Percentiles rank a stretch among this genome's conserved stretches.
phyloP scores from a whole-genome alignment of 2,329 filamentous ascomycete genomes.

The Arthrobotrys pseudoclavata region DNA sequence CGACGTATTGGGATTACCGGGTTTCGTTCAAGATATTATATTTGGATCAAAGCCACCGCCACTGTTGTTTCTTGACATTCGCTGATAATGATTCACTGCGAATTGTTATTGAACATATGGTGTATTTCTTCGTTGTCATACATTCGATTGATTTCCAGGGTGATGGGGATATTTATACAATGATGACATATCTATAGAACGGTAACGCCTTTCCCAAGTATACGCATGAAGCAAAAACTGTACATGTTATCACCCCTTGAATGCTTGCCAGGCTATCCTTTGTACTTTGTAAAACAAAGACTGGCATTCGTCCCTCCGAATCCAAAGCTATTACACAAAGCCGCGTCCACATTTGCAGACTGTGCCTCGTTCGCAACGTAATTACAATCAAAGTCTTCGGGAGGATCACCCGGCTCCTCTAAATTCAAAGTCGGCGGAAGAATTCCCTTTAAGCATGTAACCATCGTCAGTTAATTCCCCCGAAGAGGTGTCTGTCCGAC shows the following conservation, averaged over 20 bases:
- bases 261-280: too few species aligned
- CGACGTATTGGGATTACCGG: background rate
- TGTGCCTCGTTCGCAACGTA: slow-evolving; percentile 83
- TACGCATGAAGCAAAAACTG: too few species aligned
- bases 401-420: slow-evolving; percentile 71
- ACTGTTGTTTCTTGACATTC: background rate
- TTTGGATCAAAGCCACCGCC: background rate
- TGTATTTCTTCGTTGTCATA: background rate
- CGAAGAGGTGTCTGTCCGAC: background rate
- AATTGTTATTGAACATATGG: background rate
- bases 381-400: slow-evolving; percentile 81
- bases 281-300: slow-evolving; percentile 77
- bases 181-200: background rate
- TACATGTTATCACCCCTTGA: too few species aligned
- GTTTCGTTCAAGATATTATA: background rate
- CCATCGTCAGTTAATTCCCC: background rate
- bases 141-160: background rate
- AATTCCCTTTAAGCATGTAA: slow-evolving; percentile 72
- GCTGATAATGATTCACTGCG: background rate
- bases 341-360: slow-evolving; percentile 77
- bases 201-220: background rate
- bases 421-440: slow-evolving; percentile 92
- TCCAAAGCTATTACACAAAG: slow-evolving; percentile 94
- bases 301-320: slow-evolving; percentile 97
- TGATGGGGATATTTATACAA: background rate